Evolutionary conservation across 805 yeast genomes (phyloP).

Genomic region (Spathaspora arborariae): DNA sequence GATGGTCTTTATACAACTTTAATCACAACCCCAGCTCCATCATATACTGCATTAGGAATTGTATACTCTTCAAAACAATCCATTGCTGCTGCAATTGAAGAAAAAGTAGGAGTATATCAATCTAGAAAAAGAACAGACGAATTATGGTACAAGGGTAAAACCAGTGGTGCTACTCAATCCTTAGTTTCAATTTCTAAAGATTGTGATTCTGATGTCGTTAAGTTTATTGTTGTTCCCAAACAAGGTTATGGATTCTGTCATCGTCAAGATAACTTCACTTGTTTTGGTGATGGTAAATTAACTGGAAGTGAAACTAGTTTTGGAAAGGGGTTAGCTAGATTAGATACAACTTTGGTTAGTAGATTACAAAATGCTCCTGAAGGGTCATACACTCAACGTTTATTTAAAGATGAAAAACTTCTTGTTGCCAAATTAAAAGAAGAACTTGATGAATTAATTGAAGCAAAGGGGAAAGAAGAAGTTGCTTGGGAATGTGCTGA

Average conservation of each 20-base stretch:
- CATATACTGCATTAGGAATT: slow-evolving; percentile 62
- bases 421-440: slow-evolving; percentile 86
- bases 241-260: slow-evolving; percentile 92
- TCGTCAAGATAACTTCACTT: slow-evolving; percentile 64
- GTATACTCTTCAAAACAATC: slow-evolving; percentile 88
- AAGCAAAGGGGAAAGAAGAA: slow-evolving; percentile 54
- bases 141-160: slow-evolving; percentile 92
- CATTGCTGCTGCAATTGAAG: slow-evolving; percentile 73
- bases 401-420: slow-evolving; percentile 73
- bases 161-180: slow-evolving; percentile 93
- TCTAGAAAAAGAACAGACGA: slow-evolving; percentile 77
- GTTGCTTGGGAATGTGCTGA: slow-evolving; percentile 98
- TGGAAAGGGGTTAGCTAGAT: slow-evolving; percentile 58
- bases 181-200: slow-evolving; percentile 66
- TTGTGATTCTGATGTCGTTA: slow-evolving; percentile 90
- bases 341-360: slow-evolving; percentile 62
- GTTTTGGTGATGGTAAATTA: slow-evolving; percentile 55
- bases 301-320: slow-evolving; percentile 38
- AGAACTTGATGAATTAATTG: slow-evolving; percentile 93
- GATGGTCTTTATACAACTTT: slow-evolving; percentile 86
- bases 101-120: slow-evolving; percentile 87
- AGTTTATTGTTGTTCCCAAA: slow-evolving; percentile 77
- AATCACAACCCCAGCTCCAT: slow-evolving; percentile 64
- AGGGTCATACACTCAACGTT: slow-evolving; percentile 91
- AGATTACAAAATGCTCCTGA: slow-evolving; percentile 73